Evolutionary conservation across 345 rosid genomes (phyloP).

Genomic region (Camelina sativa): DNA sequence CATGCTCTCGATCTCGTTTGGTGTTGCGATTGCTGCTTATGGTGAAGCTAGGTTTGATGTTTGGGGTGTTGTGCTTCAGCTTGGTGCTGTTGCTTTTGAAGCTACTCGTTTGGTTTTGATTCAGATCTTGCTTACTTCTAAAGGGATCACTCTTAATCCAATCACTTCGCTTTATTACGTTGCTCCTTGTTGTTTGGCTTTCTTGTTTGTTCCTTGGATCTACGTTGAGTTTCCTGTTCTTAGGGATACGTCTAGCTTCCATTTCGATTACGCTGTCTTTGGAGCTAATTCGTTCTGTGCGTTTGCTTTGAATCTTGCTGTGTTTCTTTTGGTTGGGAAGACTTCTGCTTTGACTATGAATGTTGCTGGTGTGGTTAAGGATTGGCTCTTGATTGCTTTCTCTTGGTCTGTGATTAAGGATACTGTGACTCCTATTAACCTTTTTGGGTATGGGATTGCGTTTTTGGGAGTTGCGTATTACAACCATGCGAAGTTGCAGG

Average conservation of each 20-base stretch:
- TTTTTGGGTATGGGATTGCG: conserved; percentile 86
- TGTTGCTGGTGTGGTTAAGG: conserved; percentile 99
- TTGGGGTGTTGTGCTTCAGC: conserved; percentile 84
- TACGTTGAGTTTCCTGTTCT: conserved; percentile 83
- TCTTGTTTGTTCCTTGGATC: conserved; percentile 87
- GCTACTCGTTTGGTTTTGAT: conserved; percentile 93
- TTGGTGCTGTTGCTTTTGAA: conserved; percentile 96
- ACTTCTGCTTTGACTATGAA: conserved; percentile 98
- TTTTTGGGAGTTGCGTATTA: conserved; percentile 92
- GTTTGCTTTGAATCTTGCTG: conserved; percentile 88
- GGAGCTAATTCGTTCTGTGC: conserved; percentile 93
- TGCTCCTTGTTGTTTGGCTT: conserved; percentile 86
- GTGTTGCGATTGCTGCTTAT: conserved; percentile 90
- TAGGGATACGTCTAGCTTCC: conserved; percentile 81
- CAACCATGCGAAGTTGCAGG: conserved; percentile 86
- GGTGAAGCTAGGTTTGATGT: conserved; percentile 91
- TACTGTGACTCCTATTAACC: conserved; percentile 83
- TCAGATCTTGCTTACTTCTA: conserved; percentile 87
- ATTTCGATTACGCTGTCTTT: conserved; percentile 81
- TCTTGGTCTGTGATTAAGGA: conserved; percentile 99
- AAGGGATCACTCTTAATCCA: conserved; percentile 82
- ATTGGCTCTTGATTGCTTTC: conserved; percentile 91
- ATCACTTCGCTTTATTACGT: conserved; percentile 85
- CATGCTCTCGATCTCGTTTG: conserved; percentile 90
- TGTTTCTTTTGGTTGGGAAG: conserved; percentile 92